Conservation (phyloP, 768 basidiomycete genomes). For the Leccinum barrowsii region DNA sequence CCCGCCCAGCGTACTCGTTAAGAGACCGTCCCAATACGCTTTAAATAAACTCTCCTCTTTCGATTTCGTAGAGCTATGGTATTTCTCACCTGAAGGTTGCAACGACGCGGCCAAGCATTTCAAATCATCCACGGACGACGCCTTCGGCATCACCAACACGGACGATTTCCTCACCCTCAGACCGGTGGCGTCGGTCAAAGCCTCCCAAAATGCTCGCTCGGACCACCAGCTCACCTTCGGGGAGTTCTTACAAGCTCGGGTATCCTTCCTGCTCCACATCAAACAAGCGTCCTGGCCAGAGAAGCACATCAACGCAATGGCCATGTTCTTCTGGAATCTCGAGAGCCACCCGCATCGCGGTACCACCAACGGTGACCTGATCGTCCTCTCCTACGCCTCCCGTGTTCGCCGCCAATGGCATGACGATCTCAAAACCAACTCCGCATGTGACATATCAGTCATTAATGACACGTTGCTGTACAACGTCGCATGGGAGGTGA, state of each 20-base stretch:
- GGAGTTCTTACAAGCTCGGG: neutral
- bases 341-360: neutral
- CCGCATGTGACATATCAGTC: neutral
- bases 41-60: neutral
- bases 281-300: neutral
- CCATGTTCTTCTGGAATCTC: neutral
- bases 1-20: too few relatives aligned
- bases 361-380: neutral
- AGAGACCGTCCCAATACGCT: too few relatives aligned
- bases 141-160: neutral
- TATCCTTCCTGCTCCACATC: neutral
- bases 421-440: neutral
- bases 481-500: neutral
- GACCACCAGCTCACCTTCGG: neutral
- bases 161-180: neutral
- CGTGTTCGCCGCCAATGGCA: neutral
- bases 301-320: neutral
- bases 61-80: neutral
- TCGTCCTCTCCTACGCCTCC: neutral
- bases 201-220: fast-evolving
- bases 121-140: neutral
- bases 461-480: neutral
- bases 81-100: neutral
- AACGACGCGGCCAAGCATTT: neutral
- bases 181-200: neutral